phyloP scores from a whole-genome alignment of 2,329 filamentous ascomycete species.

The Emmonsia crescens region DNA sequence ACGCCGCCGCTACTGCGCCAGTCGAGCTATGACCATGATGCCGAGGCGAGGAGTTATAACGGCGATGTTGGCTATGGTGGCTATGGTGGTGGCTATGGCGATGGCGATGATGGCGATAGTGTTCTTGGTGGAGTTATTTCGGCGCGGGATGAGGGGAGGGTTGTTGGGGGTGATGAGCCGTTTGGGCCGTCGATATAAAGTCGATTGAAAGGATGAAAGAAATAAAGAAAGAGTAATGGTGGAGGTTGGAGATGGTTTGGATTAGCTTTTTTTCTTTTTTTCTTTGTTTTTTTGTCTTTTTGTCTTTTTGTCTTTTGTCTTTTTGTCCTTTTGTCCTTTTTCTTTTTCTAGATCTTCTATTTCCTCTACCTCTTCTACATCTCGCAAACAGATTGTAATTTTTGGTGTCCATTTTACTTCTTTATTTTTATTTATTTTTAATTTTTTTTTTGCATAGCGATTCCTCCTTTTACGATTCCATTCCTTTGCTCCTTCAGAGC shows the following conservation, averaged over 20 bases:
- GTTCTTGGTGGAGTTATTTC: background rate
- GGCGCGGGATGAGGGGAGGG: background rate
- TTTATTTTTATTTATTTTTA: background rate
- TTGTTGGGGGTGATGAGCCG: conserved; percentile 4
- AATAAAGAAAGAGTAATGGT: background rate
- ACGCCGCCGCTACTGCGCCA: conserved; percentile 48
- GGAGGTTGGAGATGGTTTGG: background rate
- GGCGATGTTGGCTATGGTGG: conserved; percentile 39
- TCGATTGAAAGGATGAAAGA: background rate
- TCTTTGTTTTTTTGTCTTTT: background rate
- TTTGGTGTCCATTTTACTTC: background rate
- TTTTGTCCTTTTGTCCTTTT: background rate
- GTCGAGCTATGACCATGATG: conserved; percentile 49
- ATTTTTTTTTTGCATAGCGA: conserved; percentile 1
- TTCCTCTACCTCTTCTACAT: background rate
- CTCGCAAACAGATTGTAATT: background rate
- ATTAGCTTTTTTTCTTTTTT: background rate
- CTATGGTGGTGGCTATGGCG: conserved; percentile 34
- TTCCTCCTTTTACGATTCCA: background rate
- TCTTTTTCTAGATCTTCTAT: background rate
- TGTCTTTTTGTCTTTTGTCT: background rate
- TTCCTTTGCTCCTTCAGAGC: background rate
- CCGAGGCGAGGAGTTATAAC: conserved; percentile 38
- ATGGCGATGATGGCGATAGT: conserved; percentile 1
- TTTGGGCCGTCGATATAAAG: conserved; percentile 14